Percentiles rank a stretch among this genome's conserved stretches.
Conservation (phyloP, 2,329 filamentous ascomycete genomes). For the Venturia asperata region DNA sequence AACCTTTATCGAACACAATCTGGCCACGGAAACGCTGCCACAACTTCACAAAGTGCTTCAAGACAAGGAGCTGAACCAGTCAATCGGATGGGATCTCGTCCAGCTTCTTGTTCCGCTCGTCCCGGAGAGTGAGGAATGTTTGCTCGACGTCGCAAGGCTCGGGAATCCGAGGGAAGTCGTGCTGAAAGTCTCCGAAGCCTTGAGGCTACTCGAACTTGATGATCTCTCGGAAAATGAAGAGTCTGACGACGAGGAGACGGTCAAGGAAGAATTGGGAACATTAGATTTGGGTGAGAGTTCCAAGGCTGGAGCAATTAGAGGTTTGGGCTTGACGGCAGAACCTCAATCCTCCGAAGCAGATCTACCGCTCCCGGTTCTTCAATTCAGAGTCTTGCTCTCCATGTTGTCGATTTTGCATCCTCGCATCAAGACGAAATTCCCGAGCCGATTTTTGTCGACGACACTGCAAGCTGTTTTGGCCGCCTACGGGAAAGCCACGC, state of each 20-base stretch:
- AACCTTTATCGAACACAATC: conserved; percentile 67
- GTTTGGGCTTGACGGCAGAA: conserved; percentile 15
- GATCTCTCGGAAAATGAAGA: conserved; percentile 48
- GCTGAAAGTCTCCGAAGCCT: conserved; percentile 67
- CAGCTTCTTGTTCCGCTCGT: conserved; percentile 64
- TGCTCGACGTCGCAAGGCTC: conserved; percentile 66
- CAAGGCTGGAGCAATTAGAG: conserved; percentile 11
- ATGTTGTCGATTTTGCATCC: conserved; percentile 67
- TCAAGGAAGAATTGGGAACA: conserved; percentile 26
- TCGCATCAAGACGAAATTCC: conserved; percentile 68
- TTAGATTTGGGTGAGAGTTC: conserved; percentile 24
- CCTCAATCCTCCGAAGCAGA: conserved; percentile 29
- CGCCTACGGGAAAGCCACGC: conserved; percentile 53
- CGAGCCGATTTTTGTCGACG: conserved; percentile 69
- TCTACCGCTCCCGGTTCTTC: conserved; percentile 39
- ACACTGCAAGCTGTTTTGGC: conserved; percentile 66
- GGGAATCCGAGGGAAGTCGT: conserved; percentile 78
- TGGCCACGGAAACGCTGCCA: conserved; percentile 60
- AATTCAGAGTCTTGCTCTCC: conserved; percentile 62
- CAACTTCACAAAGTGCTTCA: conserved; percentile 61
- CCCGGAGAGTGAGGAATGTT: conserved; percentile 58
- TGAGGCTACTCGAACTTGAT: conserved; percentile 53
- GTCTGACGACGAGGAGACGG: conserved; percentile 53
- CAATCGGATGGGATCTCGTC: conserved; percentile 80
- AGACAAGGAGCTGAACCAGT: conserved; percentile 60